Conservation (phyloP, 2,329 filamentous ascomycete genomes). For the Metarhizium brunneum region DNA sequence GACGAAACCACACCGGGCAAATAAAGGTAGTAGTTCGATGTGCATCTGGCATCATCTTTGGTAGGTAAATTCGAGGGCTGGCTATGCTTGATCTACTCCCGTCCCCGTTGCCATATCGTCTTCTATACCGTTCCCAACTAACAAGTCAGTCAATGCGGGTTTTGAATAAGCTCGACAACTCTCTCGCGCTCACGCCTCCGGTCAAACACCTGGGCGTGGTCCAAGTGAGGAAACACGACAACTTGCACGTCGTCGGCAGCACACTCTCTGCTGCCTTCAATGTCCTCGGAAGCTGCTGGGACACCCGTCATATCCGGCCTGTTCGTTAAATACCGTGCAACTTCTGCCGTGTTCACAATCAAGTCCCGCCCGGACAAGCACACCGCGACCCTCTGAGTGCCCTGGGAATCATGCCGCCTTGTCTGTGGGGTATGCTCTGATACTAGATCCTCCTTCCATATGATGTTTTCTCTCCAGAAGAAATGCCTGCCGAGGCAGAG, state of each 20-base stretch:
- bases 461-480: slow-evolving; percentile 62
- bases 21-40: slow-evolving; percentile 3
- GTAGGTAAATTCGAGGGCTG: neutral
- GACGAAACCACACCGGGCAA: slow-evolving; percentile 22
- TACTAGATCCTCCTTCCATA: slow-evolving; percentile 59
- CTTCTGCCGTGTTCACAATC: slow-evolving; percentile 51
- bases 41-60: neutral
- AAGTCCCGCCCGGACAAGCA: slow-evolving; percentile 51
- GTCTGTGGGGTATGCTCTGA: neutral
- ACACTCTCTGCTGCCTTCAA: slow-evolving; percentile 5
- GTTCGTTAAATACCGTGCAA: slow-evolving; percentile 44
- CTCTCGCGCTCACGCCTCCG: slow-evolving; percentile 16
- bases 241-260: slow-evolving; percentile 35
- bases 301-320: slow-evolving; percentile 7
- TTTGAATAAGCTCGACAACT: slow-evolving; percentile 19
- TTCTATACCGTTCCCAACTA: neutral
- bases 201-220: slow-evolving; percentile 57
- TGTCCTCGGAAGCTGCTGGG: slow-evolving; percentile 9
- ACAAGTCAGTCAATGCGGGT: neutral
- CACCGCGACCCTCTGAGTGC: slow-evolving; percentile 39
- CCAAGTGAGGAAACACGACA: slow-evolving; percentile 49
- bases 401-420: neutral
- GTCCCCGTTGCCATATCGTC: neutral
- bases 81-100: neutral
- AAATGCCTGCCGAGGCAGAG: slow-evolving; percentile 57